A percentile compares a stretch with the other conserved stretches of the same genome.
Conservation (phyloP, 78 protist genomes). For the Emiliania huxleyi region DNA sequence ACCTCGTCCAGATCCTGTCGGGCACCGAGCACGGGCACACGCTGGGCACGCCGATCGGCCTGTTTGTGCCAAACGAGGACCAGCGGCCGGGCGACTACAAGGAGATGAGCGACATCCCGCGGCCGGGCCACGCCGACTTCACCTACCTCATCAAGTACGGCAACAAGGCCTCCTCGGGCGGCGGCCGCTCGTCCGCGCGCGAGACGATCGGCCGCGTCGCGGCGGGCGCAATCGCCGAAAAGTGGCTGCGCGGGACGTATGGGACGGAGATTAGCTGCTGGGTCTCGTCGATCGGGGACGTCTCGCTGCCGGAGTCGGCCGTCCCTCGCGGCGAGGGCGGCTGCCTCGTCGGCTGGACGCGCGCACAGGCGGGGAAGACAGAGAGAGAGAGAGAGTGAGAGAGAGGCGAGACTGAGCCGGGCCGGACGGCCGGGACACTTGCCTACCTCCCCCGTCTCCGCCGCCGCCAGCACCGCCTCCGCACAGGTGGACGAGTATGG, state of each 20-base stretch:
- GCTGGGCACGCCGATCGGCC: slow-evolving; percentile 77
- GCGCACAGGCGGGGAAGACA: no score
- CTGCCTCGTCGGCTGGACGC: no score
- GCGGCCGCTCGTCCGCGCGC: slow-evolving; percentile 74
- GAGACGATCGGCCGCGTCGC: no score
- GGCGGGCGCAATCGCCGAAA: slow-evolving; percentile 81
- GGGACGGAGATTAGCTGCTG: slow-evolving; percentile 55
- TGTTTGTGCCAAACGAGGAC: slow-evolving; percentile 65
- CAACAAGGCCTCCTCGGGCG: no score
- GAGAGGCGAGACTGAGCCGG: background rate
- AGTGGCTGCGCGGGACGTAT: slow-evolving; percentile 49
- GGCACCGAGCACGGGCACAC: slow-evolving; percentile 63
- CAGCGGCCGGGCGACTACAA: slow-evolving; percentile 71
- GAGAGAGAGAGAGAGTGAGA: background rate
- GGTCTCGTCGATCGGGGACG: slow-evolving; percentile 37
- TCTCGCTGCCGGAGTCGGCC: background rate
- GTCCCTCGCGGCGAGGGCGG: background rate
- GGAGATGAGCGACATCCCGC: slow-evolving; percentile 71
- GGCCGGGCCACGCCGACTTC: slow-evolving; percentile 83
- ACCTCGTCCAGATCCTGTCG: slow-evolving; percentile 53
- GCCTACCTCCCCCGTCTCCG: no score
- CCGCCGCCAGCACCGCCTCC: no score
- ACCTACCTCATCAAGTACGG: slow-evolving; percentile 57
- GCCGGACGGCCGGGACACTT: no score
- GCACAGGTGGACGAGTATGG: no score